Percentiles rank a stretch among this genome's conserved stretches.
These are phyloP conservation scores for Chlamydomonas incerta DNA, from an alignment of 139 green algal genomes.

Conservation along the genomic window DNA sequence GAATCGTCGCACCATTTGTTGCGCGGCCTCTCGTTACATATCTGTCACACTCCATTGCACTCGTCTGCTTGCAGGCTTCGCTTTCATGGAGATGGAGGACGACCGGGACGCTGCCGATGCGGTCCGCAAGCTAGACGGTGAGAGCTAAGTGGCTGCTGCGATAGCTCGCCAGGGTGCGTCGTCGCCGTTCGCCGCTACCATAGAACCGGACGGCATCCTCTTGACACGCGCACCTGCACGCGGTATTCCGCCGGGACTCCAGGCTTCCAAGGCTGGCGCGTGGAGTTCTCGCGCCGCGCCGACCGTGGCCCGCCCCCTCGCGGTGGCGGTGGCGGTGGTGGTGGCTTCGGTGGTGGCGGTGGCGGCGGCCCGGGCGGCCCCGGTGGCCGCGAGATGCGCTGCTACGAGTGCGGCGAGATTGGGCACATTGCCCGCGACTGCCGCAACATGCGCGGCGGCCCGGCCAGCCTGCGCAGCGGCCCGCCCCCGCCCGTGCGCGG, in stretches of 20 bases:
- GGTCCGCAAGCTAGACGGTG: conserved; percentile 56
- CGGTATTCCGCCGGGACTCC: not conserved
- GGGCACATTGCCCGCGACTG: conserved; percentile 43
- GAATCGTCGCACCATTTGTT: too few species aligned
- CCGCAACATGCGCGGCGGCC: conserved; percentile 35
- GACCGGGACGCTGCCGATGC: conserved; percentile 66
- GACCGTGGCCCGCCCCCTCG: conserved; percentile 3
- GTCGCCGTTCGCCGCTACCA: too few species aligned
- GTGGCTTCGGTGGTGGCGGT: not conserved
- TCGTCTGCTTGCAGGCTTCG: conserved; percentile 13
- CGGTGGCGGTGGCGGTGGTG: conserved; percentile 7
- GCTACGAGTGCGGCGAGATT: conserved; percentile 46
- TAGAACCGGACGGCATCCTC: too few species aligned
- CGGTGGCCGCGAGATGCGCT: conserved; percentile 27
- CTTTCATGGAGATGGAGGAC: conserved; percentile 48
- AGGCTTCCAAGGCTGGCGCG: conserved; percentile 50
- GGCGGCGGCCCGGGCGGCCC: not conserved
- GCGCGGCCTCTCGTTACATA: too few species aligned
- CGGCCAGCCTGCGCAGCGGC: not conserved
- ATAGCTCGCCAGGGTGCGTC: too few species aligned
- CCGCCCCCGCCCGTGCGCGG: not conserved
- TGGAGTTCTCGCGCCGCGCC: conserved; percentile 42
- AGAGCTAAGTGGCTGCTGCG: not conserved
- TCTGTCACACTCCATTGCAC: too few species aligned
- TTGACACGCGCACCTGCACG: too few species aligned